phyloP scores from a whole-genome alignment of 192 early-diverging fungal species.

The Kappamyces sp. region DNA sequence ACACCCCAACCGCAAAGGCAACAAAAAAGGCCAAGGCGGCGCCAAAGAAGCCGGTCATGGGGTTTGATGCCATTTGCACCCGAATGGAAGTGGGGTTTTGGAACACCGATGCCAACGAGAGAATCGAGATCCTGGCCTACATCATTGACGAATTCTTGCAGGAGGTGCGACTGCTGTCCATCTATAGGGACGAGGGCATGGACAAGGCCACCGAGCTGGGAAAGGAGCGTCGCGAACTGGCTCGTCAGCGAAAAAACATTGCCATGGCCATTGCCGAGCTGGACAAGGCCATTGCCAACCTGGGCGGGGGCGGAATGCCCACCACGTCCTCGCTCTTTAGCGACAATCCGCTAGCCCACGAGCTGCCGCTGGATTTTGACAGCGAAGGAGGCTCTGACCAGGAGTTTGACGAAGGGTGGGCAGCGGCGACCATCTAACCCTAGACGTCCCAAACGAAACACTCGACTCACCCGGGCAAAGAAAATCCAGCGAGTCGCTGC shows the following conservation, averaged over 20 bases:
- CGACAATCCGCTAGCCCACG: too few relatives aligned
- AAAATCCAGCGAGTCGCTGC: too few relatives aligned
- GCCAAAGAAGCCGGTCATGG: conserved; percentile 11
- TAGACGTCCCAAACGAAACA: too few relatives aligned
- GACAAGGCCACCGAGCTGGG: conserved; percentile 65
- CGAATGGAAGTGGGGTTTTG: conserved; percentile 33
- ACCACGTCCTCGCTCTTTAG: too few relatives aligned
- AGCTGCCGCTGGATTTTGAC: too few relatives aligned
- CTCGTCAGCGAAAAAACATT: conserved; percentile 58
- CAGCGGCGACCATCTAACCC: too few relatives aligned
- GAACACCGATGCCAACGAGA: conserved; percentile 32
- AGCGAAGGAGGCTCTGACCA: too few relatives aligned
- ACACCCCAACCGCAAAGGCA: not conserved
- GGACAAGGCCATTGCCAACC: too few relatives aligned
- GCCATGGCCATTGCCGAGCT: conserved; percentile 14
- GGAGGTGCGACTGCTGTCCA: conserved; percentile 48
- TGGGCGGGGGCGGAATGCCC: too few relatives aligned
- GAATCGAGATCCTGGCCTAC: conserved; percentile 59
- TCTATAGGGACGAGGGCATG: conserved; percentile 67
- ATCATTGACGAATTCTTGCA: conserved; percentile 51
- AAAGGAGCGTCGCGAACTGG: conserved; percentile 69
- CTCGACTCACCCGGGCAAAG: too few relatives aligned
- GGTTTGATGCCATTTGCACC: conserved; percentile 22
- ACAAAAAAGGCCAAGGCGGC: conserved; percentile 5
- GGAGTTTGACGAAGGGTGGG: too few relatives aligned